Evolutionary conservation across 768 basidiomycete species (phyloP).

Genomic region (Leccinum incarnatum): DNA sequence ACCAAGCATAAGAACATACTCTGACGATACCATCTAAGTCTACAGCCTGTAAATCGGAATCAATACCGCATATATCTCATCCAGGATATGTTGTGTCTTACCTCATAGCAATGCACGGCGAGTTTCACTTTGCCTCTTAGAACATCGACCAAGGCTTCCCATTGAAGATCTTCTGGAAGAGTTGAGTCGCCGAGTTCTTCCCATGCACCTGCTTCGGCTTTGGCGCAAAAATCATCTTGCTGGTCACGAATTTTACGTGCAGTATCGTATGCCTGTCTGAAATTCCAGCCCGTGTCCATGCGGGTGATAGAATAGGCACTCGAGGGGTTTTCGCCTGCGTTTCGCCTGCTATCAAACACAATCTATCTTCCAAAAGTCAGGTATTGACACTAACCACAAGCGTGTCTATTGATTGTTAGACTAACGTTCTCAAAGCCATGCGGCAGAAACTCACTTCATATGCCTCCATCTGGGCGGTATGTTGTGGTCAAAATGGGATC

Average conservation of each 20-base stretch:
- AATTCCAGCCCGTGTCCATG: conserved; percentile 78
- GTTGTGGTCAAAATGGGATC: conserved; percentile 15
- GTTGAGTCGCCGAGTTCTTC: conserved; percentile 31
- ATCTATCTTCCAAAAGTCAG: not conserved
- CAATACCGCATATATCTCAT: not conserved
- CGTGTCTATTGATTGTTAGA: conserved; percentile 28
- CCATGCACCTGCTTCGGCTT: conserved; percentile 49
- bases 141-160: conserved; percentile 79
- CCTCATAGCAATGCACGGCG: conserved; percentile 39
- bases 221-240: conserved; percentile 72
- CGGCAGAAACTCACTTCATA: conserved; percentile 22
- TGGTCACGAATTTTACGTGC: conserved; percentile 64
- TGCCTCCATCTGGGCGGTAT: conserved; percentile 28
- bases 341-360: not conserved
- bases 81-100: not conserved
- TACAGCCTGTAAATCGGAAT: conserved; percentile 41
- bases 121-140: conserved; percentile 70
- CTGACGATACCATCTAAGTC: conserved; percentile 72
- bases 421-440: not conserved
- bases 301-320: conserved; percentile 49
- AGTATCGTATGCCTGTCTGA: conserved; percentile 76
- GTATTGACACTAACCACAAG: conserved; percentile 37
- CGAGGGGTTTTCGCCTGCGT: conserved; percentile 33
- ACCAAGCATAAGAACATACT: conserved; percentile 39
- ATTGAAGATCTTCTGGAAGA: conserved; percentile 63